phyloP scores from a whole-genome alignment of 1,284 basidiomycete genomes.

The Rhodofomes roseus region DNA sequence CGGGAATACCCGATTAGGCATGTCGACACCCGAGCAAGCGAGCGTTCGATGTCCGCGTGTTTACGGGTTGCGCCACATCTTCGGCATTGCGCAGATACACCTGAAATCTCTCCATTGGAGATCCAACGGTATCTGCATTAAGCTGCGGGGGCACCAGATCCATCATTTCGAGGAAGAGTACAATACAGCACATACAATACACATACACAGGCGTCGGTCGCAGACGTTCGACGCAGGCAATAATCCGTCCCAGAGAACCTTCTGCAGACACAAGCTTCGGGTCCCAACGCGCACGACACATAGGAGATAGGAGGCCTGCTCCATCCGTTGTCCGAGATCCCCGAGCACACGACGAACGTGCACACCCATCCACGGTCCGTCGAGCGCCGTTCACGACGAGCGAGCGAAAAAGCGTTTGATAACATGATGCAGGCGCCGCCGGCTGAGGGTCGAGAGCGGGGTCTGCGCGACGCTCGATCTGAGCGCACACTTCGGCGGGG shows the following conservation, averaged over 20 bases:
- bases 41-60: neutral
- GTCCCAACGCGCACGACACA: neutral
- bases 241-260: neutral
- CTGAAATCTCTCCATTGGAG: too few relatives aligned
- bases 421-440: neutral
- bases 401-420: neutral
- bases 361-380: neutral
- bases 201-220: neutral
- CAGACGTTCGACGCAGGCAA: neutral
- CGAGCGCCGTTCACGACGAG: neutral
- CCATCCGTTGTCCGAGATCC: neutral
- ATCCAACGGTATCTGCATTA: too few relatives aligned
- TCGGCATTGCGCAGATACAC: too few relatives aligned
- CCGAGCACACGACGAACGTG: neutral
- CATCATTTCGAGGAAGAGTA: neutral
- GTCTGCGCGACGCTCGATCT: neutral
- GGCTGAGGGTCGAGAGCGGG: neutral
- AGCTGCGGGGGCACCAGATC: neutral
- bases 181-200: neutral
- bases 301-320: neutral
- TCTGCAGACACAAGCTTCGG: neutral
- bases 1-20: neutral
- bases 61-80: neutral
- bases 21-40: neutral
- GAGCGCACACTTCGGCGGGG: neutral